Evolutionary conservation across 1,139 yeast species (phyloP).

Genomic region (Nakaseomyces bracarensis): DNA sequence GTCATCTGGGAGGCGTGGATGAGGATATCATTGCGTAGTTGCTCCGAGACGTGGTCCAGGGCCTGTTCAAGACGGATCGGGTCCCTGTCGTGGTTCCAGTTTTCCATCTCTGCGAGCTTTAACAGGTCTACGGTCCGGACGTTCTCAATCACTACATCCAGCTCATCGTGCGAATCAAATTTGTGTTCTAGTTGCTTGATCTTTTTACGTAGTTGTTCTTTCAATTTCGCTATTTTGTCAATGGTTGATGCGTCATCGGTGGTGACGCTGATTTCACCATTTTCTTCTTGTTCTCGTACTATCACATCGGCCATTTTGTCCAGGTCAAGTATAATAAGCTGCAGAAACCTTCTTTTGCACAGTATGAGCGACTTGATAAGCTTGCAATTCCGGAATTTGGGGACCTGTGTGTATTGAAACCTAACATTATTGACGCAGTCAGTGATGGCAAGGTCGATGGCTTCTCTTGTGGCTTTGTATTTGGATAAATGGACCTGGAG

Average conservation of each 20-base stretch:
- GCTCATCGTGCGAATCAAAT: constrained; percentile 42
- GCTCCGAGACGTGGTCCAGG: constrained; percentile 38
- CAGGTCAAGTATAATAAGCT: constrained; percentile 39
- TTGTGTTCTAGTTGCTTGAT: constrained; percentile 44
- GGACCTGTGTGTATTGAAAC: constrained; percentile 38
- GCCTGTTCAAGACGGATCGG: constrained; percentile 37
- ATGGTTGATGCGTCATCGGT: constrained; percentile 4
- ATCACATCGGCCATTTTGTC: too few species aligned
- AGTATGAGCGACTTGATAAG: constrained; percentile 37
- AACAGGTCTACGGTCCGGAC: constrained; percentile 38
- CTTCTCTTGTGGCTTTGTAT: constrained; percentile 32
- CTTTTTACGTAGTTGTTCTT: constrained; percentile 32
- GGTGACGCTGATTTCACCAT: too few species aligned
- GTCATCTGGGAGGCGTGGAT: constrained; percentile 46
- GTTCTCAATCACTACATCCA: constrained; percentile 41
- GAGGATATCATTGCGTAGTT: constrained; percentile 46
- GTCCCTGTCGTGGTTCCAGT: constrained; percentile 43
- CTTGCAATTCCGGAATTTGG: constrained; percentile 42
- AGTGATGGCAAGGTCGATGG: constrained; percentile 36
- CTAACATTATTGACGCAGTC: constrained; percentile 37
- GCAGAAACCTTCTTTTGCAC: constrained; percentile 49
- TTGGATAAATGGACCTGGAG: constrained; percentile 35
- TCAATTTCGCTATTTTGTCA: neutral
- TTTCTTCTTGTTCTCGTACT: too few species aligned
- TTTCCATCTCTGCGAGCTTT: constrained; percentile 43